Base-by-base conservation (phyloP, 371 early-diverging fungal species). In the Zychaea mexicana region DNA sequence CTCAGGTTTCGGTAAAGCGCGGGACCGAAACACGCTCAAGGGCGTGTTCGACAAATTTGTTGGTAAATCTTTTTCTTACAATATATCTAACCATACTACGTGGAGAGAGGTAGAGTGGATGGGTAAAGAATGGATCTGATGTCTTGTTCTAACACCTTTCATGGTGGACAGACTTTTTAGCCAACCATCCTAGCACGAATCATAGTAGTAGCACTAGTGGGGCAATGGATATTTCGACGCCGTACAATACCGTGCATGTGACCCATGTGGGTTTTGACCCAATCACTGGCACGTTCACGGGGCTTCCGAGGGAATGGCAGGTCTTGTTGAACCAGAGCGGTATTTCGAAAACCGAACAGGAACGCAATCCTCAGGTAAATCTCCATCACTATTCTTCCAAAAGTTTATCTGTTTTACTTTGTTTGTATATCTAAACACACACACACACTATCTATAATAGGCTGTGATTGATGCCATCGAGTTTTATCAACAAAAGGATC, bases 221-320 rank as follows among this genome's bases (percentile, higher is more conserved):
- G 12, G 27, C 56, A 22, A 64, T 66, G 62, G 90, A 92, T 76
- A 96, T 98, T 67, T 97, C 69, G 2, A 89, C 92, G 15, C 98
- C 98, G 13, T 98, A 94, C 76, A 97, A 98, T 71, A 95, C 96
- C 12, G 89, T 94, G 28, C 98, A 98, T 76, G 81, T 97, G 61
- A 96, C 96, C 6, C 98, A 96, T 74, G 95, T 95, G 49, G 96
- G 96, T 8, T 94, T 91, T 75, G 90, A 94, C 76, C 78, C 89
- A 32, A 85, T 92, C 46, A 93, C 96, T 28, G 94, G 94, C 65
- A 93, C 92, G 73, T 95, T 94, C 66, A 93, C 93, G 33, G 98
- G 98, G 17, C 74, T 98, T 60, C 98, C 98, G 32, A 87, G 89
- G 59, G 95, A 94, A 72, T 98, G 98, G 98, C 91, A 94, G 57